Percentiles rank a stretch among this genome's conserved stretches.
phyloP scores from a whole-genome alignment of 2,329 filamentous ascomycete species.

The Cercospora citrullina region DNA sequence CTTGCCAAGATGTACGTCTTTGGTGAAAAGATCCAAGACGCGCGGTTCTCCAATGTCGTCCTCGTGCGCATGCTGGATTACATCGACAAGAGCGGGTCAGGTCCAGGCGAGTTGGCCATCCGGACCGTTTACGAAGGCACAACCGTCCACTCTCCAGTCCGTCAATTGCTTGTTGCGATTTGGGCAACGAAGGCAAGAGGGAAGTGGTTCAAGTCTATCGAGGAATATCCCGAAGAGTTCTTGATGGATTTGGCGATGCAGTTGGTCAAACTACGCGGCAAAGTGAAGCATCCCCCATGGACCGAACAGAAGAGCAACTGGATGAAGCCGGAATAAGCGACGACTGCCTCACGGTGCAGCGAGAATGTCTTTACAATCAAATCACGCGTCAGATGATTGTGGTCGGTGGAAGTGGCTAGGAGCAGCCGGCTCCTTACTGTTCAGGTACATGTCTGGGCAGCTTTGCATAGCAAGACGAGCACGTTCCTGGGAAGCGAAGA shows the following conservation, averaged over 20 bases:
- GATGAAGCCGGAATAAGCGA: neutral
- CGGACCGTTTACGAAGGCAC: neutral
- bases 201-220: neutral
- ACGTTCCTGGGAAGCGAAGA: no score
- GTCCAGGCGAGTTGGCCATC: neutral
- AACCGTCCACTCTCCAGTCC: constrained; percentile 1
- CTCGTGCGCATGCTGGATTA: neutral
- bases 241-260: constrained; percentile 15
- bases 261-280: neutral
- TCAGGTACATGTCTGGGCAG: no score
- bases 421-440: no score
- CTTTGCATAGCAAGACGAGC: no score
- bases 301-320: neutral
- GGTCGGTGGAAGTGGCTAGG: no score
- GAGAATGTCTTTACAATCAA: no score
- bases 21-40: constrained; percentile 11
- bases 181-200: neutral
- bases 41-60: neutral
- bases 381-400: no score
- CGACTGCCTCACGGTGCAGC: neutral
- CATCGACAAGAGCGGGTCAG: neutral
- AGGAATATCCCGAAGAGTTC: constrained; percentile 8
- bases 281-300: neutral
- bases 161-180: neutral
- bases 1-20: constrained; percentile 12